phyloP scores from a whole-genome alignment of 2,329 filamentous ascomycete species.

The Talaromyces sp. region DNA sequence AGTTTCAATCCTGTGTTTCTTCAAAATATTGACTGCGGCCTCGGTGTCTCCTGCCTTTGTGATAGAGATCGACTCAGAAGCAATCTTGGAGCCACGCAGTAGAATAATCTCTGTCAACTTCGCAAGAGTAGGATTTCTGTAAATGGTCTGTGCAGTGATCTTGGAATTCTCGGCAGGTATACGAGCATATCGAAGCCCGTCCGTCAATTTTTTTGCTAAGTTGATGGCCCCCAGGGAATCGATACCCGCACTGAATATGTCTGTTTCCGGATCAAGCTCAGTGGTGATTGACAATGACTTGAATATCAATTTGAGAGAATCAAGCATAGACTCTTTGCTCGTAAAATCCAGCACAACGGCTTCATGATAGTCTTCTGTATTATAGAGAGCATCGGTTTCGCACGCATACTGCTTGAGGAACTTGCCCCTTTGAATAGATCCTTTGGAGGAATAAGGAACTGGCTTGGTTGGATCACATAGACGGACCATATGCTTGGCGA shows the following conservation, averaged over 20 bases:
- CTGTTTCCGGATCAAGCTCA: neutral
- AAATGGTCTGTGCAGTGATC: neutral
- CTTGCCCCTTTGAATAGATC: neutral
- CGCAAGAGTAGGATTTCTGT: neutral
- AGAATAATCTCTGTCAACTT: neutral
- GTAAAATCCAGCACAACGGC: neutral
- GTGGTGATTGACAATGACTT: neutral
- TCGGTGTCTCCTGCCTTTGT: neutral
- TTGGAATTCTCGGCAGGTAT: neutral
- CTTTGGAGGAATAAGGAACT: neutral
- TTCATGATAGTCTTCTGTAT: neutral
- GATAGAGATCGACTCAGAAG: neutral
- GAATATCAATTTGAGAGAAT: neutral
- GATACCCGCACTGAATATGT: neutral
- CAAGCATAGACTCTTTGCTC: neutral
- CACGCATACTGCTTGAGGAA: neutral
- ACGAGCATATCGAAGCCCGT: neutral
- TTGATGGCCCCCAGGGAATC: neutral
- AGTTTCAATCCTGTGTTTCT: neutral
- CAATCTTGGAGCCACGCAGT: neutral
- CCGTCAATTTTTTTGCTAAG: neutral
- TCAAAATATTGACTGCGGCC: neutral
- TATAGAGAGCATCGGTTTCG: neutral
- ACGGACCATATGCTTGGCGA: neutral
- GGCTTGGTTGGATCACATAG: neutral